Conservation (phyloP, 1,284 basidiomycete species). For the Boletellus deceptivus region DNA sequence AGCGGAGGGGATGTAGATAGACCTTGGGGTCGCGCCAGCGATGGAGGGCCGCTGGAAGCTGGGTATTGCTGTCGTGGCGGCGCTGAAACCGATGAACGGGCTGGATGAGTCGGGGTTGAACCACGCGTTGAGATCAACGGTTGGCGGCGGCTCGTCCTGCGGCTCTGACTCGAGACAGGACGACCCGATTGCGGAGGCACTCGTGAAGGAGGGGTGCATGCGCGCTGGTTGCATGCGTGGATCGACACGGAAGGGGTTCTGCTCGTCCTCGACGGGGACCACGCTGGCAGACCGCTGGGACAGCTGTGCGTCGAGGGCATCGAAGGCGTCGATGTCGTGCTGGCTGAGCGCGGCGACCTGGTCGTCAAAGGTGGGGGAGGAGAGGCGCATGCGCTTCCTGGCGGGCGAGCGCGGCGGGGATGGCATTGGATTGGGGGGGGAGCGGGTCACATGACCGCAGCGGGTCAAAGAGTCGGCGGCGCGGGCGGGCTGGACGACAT, state of each 20-base stretch:
- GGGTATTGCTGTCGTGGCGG: constrained; percentile 22
- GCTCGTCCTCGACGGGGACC: no score
- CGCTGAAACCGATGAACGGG: constrained; percentile 38
- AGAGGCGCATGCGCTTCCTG: constrained; percentile 58
- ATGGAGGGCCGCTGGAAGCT: constrained; percentile 23
- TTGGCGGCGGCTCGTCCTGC: constrained; percentile 15
- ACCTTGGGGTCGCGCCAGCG: constrained; percentile 20
- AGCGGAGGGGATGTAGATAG: constrained; percentile 51
- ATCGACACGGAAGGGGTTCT: no score
- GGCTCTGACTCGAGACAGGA: no score
- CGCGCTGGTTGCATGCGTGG: no score
- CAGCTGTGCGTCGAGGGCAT: constrained; percentile 48
- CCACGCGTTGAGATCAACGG: constrained; percentile 54
- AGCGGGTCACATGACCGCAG: constrained; percentile 6
- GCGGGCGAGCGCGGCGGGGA: constrained; percentile 1
- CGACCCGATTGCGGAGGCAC: no score
- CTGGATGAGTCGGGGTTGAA: constrained; percentile 42
- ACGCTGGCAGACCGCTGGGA: constrained; percentile 39
- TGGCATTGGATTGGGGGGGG: no score
- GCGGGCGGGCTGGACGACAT: no score
- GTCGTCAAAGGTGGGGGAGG: constrained; percentile 68
- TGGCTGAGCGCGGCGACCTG: constrained; percentile 53
- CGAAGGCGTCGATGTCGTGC: constrained; percentile 55
- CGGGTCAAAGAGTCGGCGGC: neutral
- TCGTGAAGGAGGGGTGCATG: no score